These are phyloP conservation scores for Eleusine coracana DNA, from an alignment of 176 grass and related monocot species.

Conservation along the genomic window DNA sequence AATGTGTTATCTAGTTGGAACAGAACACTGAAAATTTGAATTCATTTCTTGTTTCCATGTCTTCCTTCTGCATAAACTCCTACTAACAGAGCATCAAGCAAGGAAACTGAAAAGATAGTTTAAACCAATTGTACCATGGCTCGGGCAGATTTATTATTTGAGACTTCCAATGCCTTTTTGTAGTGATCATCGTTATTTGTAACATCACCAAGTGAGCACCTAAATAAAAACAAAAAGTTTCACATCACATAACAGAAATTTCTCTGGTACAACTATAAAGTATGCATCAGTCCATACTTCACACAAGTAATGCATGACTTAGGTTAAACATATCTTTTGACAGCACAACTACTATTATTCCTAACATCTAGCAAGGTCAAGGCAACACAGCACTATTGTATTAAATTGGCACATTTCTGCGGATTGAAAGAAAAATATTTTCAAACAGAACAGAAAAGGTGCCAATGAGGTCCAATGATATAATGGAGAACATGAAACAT, in stretches of 20 bases:
- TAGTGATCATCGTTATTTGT: slow-evolving; percentile 80
- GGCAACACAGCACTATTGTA: no score
- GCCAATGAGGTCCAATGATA: neutral
- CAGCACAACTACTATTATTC: neutral
- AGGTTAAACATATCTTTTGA: neutral
- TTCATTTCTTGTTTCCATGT: neutral
- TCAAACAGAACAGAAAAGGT: neutral
- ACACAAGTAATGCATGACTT: neutral
- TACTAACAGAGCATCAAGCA: neutral
- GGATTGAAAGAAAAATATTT: neutral
- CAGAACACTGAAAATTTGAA: neutral
- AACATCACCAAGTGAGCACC: slow-evolving; percentile 97
- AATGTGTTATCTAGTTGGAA: neutral
- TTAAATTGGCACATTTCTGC: no score
- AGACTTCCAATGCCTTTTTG: slow-evolving; percentile 90
- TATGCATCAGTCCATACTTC: neutral
- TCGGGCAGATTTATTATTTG: slow-evolving; percentile 86
- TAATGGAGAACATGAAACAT: neutral
- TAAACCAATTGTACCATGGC: slow-evolving; percentile 64
- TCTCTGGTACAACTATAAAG: neutral
- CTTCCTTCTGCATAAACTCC: neutral
- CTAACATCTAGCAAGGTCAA: no score
- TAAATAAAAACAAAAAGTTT: slow-evolving; percentile 46
- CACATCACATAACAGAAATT: slow-evolving; percentile 9
- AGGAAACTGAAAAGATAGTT: slow-evolving; percentile 31